Conservation (phyloP, 345 rosid genomes). For the Populus pruinosa region DNA sequence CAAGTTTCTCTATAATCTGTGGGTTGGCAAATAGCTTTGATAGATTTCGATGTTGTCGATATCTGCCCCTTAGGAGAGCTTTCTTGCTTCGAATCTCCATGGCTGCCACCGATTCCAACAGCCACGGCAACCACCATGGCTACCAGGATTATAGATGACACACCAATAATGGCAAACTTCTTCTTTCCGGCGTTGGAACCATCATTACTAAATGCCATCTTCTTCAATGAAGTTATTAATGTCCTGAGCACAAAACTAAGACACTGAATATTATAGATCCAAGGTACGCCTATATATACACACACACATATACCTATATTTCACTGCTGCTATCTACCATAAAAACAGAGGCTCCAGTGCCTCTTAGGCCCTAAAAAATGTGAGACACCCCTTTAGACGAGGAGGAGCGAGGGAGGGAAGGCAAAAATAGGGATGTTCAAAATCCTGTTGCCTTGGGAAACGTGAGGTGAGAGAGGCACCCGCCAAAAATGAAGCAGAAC, state of each 20-base stretch:
- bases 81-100: not conserved
- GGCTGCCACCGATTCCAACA: slow-evolving; percentile 20
- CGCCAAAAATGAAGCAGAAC: not conserved
- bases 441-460: slow-evolving; percentile 10
- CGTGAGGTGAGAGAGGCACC: not conserved
- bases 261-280: too few relatives aligned
- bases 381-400: not conserved
- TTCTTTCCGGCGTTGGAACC: slow-evolving; percentile 25
- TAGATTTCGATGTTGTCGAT: slow-evolving; percentile 36
- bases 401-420: not conserved
- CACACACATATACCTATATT: too few relatives aligned
- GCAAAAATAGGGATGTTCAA: not conserved
- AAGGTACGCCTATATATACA: too few relatives aligned
- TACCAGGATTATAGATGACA: slow-evolving; percentile 50
- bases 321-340: too few relatives aligned
- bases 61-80: not conserved
- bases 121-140: slow-evolving; percentile 65
- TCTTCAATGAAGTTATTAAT: too few relatives aligned
- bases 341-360: too few relatives aligned
- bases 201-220: not conserved
- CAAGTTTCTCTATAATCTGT: slow-evolving; percentile 59
- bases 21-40: slow-evolving; percentile 55
- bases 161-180: slow-evolving; percentile 41
- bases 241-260: too few relatives aligned
- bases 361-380: too few relatives aligned